Evolutionary conservation across 163 green algal genomes (phyloP), one percentile per base, ranked within the genome.

Genomic region (Smithsoniella earleae): DNA sequence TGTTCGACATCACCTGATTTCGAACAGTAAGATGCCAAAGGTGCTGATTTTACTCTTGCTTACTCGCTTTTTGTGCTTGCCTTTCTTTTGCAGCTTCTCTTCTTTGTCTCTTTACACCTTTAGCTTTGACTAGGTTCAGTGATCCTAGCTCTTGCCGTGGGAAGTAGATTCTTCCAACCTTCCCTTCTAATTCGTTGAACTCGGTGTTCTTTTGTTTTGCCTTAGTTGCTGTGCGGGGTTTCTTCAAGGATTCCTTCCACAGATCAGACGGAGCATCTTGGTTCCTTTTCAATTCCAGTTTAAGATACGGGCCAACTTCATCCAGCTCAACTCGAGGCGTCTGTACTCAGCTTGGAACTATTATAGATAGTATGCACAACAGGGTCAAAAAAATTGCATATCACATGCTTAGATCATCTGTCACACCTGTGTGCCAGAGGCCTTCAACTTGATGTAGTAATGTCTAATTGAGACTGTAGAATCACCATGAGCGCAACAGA

Each of bases 101-200:
- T 33, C 58, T 5, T 34, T 69, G 58, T 31, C 58, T 5, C 25
- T 69, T 69, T 1, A 69, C n/a, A 63, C 91, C 88, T 95, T 97
- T 63, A 83, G 83, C 81, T 95, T 96, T 58, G 79, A 69, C 75
- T 20, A 94, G 83, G 13, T 83, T 84, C 37, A 96, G 88, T 22
- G 46, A 81, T 73, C 85, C 84, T 16, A 96, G 73, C 38, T 89
- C 82, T 77, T 98, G 92, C 75, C 86, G 85, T 34, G 92, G 91
- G 84, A 98, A 90, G 86, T 98, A 97, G 72, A 98, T 90, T 73
- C 87, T 87, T 5, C 91, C 92, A 22, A 97, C 88, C 80, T 89
- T 89, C 75, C 90, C 92, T 0, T 88, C 84, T 78, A 97, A 63
- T 8, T 76, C 36, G 77, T 96, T 87, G 25, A 66, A 83, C 3